Conservation (phyloP, 2,329 filamentous ascomycete species). For the Penicillium italicum region DNA sequence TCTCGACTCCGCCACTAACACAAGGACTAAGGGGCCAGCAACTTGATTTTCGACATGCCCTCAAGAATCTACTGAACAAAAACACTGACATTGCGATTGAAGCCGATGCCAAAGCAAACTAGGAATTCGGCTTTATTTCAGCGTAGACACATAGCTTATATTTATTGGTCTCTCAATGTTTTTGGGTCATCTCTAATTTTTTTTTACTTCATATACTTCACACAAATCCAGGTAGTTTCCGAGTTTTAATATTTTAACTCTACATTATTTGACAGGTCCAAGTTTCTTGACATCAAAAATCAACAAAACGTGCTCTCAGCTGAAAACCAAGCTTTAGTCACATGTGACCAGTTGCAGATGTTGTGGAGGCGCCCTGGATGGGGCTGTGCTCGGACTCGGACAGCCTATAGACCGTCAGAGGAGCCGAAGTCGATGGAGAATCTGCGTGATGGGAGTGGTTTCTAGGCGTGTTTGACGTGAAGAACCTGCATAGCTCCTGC, state of each 20-base stretch:
- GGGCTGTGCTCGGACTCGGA: constrained; percentile 4
- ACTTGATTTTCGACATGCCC: neutral
- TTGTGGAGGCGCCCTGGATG: neutral
- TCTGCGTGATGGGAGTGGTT: neutral
- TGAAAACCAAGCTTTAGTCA: neutral
- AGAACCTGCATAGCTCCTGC: constrained; percentile 2
- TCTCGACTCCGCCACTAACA: too few species aligned
- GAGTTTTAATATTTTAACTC: neutral
- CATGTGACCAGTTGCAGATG: neutral
- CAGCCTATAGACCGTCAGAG: neutral
- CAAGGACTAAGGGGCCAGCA: neutral
- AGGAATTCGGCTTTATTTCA: neutral
- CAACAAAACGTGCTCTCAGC: neutral
- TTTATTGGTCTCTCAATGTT: neutral
- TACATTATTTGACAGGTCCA: neutral
- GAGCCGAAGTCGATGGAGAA: neutral
- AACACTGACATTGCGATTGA: neutral
- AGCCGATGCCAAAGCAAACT: neutral
- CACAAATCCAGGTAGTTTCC: too few species aligned
- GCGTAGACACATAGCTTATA: neutral
- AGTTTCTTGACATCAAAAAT: neutral
- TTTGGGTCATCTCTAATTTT: neutral
- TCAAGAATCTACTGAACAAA: neutral
- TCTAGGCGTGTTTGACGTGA: neutral
- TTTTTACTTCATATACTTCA: too few species aligned